Conservation (phyloP, 2,329 filamentous ascomycete genomes). For the Dactylonectria macrodidyma region DNA sequence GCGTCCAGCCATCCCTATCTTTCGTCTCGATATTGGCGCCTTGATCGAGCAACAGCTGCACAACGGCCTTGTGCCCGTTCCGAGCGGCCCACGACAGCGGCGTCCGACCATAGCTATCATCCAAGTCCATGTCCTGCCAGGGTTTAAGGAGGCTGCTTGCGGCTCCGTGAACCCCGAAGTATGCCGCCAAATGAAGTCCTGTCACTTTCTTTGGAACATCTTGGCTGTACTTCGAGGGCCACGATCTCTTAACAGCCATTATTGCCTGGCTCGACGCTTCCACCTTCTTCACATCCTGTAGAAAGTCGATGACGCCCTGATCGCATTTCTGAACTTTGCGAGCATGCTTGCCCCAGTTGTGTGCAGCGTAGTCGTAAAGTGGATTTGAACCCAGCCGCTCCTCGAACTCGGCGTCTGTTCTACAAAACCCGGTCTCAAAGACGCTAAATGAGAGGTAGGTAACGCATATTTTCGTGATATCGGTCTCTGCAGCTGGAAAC, state of each 20-base stretch:
- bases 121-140: too few species aligned
- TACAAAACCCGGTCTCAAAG: constrained; percentile 35
- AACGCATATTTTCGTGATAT: constrained; percentile 51
- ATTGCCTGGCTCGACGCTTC: constrained; percentile 40
- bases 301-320: constrained; percentile 32
- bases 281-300: constrained; percentile 30
- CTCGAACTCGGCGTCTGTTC: constrained; percentile 37
- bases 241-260: constrained; percentile 17
- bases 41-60: too few species aligned
- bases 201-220: constrained; percentile 29
- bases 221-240: constrained; percentile 1
- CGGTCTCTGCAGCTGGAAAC: constrained; percentile 49
- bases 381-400: constrained; percentile 40
- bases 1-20: too few species aligned
- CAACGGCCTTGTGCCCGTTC: too few species aligned
- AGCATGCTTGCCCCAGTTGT: constrained; percentile 54
- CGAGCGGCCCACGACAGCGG: too few species aligned
- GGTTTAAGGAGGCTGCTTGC: too few species aligned
- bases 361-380: constrained; percentile 53
- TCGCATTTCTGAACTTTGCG: constrained; percentile 5
- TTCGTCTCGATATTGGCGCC: too few species aligned
- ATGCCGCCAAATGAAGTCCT: constrained; percentile 44
- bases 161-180: constrained; percentile 35
- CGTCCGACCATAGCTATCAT: too few species aligned
- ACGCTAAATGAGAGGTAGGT: constrained; percentile 54